Evolutionary conservation across 2,329 filamentous ascomycete species (phyloP).

Genomic region (Tolypocladium album): DNA sequence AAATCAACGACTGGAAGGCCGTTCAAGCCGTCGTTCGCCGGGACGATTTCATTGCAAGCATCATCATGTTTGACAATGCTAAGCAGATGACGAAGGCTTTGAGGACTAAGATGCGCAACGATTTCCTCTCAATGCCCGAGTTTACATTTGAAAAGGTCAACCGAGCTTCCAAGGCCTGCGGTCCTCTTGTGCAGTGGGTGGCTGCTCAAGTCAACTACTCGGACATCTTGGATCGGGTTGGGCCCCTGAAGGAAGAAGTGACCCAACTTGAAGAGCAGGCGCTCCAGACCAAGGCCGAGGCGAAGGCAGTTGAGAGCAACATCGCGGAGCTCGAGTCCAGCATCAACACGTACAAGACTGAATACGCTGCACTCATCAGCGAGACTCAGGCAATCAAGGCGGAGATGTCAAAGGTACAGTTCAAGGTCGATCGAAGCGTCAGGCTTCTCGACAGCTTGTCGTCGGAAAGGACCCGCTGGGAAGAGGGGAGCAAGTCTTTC

Average conservation of each 20-base stretch:
- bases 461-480: constrained; percentile 88
- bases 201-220: constrained; percentile 94
- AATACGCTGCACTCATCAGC: constrained; percentile 92
- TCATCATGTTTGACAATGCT: constrained; percentile 95
- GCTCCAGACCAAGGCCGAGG: constrained; percentile 85
- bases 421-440: constrained; percentile 95
- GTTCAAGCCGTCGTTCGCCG: constrained; percentile 80
- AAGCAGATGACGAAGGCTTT: constrained; percentile 80
- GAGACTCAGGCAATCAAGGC: constrained; percentile 95
- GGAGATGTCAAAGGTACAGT: constrained; percentile 93
- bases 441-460: constrained; percentile 89
- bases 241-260: constrained; percentile 85
- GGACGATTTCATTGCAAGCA: constrained; percentile 96
- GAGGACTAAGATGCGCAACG: constrained; percentile 80
- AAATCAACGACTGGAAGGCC: constrained; percentile 80
- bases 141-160: constrained; percentile 97
- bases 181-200: constrained; percentile 94
- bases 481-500: constrained; percentile 94
- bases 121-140: constrained; percentile 85
- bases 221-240: constrained; percentile 91
- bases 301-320: constrained; percentile 80
- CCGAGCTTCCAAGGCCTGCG: constrained; percentile 91
- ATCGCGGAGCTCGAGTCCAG: constrained; percentile 77
- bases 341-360: constrained; percentile 89
- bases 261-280: constrained; percentile 77